A percentile compares a stretch with the other conserved stretches of the same genome.
These are phyloP conservation scores for Termitomyces sp. DNA, from an alignment of 768 basidiomycete species.

Conservation along the genomic window DNA sequence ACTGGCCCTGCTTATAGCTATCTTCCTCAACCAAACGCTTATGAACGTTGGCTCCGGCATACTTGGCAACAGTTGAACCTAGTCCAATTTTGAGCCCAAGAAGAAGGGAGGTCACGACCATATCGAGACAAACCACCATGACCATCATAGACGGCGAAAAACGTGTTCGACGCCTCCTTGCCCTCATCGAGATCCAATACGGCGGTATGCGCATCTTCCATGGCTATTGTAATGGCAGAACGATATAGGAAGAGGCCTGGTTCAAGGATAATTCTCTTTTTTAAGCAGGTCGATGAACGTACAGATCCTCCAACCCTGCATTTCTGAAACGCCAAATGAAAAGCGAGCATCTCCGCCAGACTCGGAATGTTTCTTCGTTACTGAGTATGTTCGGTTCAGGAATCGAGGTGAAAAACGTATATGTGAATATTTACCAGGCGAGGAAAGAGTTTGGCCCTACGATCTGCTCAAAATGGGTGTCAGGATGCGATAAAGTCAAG, in stretches of 20 bases:
- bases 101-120: neutral
- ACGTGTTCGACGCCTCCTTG: slow-evolving; percentile 54
- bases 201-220: slow-evolving; percentile 94
- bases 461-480: slow-evolving; percentile 16
- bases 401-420: slow-evolving; percentile 6
- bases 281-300: slow-evolving; percentile 36
- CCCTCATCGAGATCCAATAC: slow-evolving; percentile 65
- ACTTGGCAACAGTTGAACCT: slow-evolving; percentile 86
- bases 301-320: slow-evolving; percentile 99
- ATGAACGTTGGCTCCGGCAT: slow-evolving; percentile 82
- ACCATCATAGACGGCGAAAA: slow-evolving; percentile 98
- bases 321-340: slow-evolving; percentile 82
- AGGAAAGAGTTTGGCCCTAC: slow-evolving; percentile 85
- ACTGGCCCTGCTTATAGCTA: slow-evolving; percentile 66
- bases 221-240: slow-evolving; percentile 50
- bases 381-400: slow-evolving; percentile 35
- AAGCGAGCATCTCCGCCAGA: slow-evolving; percentile 68
- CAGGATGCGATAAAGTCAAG: slow-evolving; percentile 6
- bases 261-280: neutral
- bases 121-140: slow-evolving; percentile 75
- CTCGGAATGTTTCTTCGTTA: slow-evolving; percentile 78
- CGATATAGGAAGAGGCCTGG: neutral
- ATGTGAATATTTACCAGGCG: slow-evolving; percentile 54
- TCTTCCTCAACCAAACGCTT: slow-evolving; percentile 72
- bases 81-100: slow-evolving; percentile 14